Conservation (phyloP, 1,139 yeast genomes). For the Saccharomyces hybrid region DNA sequence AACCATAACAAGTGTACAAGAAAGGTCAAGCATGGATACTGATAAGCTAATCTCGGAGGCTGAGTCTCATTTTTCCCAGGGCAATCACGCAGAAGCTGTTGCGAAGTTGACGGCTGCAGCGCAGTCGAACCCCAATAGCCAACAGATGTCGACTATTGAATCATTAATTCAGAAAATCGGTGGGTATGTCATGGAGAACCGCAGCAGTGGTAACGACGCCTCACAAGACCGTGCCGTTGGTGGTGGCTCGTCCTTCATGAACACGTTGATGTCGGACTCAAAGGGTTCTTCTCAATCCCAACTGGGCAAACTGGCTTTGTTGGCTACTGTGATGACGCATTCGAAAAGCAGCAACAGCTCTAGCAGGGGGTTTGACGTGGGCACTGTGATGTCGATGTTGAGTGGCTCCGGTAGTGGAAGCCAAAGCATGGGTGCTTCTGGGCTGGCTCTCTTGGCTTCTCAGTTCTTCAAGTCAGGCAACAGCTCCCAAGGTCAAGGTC, state of each 20-base stretch:
- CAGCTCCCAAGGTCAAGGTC: conserved; percentile 2
- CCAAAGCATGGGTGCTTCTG: conserved; percentile 16
- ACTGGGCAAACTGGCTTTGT: conserved; percentile 26
- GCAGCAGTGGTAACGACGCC: conserved; percentile 9
- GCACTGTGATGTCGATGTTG: conserved; percentile 22
- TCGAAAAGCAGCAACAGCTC: conserved; percentile 10
- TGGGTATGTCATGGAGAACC: conserved; percentile 18
- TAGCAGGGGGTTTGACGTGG: conserved; percentile 17
- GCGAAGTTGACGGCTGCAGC: conserved; percentile 26
- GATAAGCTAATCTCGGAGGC: conserved; percentile 20
- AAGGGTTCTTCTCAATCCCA: conserved; percentile 26
- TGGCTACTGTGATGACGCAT: conserved; percentile 19
- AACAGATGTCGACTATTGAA: conserved; percentile 23
- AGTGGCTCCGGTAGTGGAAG: conserved; percentile 7
- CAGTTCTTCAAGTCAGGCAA: conserved; percentile 12
- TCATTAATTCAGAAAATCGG: conserved; percentile 17
- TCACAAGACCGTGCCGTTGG: conserved; percentile 12
- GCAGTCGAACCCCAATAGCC: conserved; percentile 19
- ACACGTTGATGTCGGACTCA: conserved; percentile 16
- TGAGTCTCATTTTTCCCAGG: conserved; percentile 17
- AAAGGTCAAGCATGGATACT: neutral
- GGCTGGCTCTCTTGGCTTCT: conserved; percentile 22
- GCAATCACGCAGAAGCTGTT: conserved; percentile 26
- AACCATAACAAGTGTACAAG: neutral
- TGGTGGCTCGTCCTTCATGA: conserved; percentile 20